Conservation (phyloP, 106 monocot genomes). For the Platanthera zijinensis region DNA sequence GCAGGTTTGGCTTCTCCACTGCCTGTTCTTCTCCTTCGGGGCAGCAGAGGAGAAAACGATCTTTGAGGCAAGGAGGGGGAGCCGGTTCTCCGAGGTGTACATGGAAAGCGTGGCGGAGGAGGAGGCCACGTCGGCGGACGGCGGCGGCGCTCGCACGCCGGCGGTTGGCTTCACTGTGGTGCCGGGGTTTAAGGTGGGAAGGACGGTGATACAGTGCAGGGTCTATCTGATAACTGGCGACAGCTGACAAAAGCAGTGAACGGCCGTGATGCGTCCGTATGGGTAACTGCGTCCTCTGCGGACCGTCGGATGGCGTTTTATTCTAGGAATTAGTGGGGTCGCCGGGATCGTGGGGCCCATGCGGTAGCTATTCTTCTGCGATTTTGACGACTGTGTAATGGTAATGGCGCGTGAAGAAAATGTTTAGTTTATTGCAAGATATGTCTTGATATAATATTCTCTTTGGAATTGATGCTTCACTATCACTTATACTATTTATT, state of each 20-base stretch:
- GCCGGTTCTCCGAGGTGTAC: slow-evolving; percentile 81
- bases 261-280: not conserved
- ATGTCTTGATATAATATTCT: too few species aligned
- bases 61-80: slow-evolving; percentile 42
- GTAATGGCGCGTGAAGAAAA: not conserved
- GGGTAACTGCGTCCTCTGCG: not conserved
- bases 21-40: slow-evolving; percentile 54
- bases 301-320: not conserved
- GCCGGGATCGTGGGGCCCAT: not conserved
- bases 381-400: not conserved
- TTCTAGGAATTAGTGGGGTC: not conserved
- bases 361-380: not conserved
- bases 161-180: slow-evolving; percentile 68
- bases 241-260: not conserved
- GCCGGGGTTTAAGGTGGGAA: slow-evolving; percentile 63
- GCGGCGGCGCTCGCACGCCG: not conserved
- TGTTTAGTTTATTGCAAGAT: not conserved
- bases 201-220: slow-evolving; percentile 56
- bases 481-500: too few species aligned
- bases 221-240: slow-evolving; percentile 29
- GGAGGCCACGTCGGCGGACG: slow-evolving; percentile 2
- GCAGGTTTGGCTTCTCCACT: slow-evolving; percentile 59
- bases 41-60: slow-evolving; percentile 10
- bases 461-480: too few species aligned
- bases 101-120: slow-evolving; percentile 65